A percentile compares a stretch with the other conserved stretches of the same genome.
These are phyloP conservation scores for Sporothrix variecibatus DNA, from an alignment of 2,329 filamentous ascomycete species.

Conservation along the genomic window DNA sequence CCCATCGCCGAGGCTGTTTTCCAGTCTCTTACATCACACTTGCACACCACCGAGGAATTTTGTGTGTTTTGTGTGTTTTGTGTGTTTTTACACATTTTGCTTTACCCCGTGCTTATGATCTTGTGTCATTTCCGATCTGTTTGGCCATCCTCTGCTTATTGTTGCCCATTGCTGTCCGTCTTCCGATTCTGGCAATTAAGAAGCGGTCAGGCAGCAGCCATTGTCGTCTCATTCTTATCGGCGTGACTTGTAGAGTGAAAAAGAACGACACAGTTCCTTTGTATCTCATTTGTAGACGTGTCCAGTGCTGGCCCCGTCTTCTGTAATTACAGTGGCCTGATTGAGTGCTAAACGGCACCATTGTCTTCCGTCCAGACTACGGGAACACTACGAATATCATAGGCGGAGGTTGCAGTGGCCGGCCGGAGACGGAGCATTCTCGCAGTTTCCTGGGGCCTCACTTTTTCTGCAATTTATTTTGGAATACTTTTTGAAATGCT, in stretches of 20 bases:
- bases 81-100: not conserved
- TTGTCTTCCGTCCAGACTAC: not conserved
- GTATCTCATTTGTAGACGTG: not conserved
- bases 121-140: not conserved
- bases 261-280: too few species aligned
- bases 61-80: too few species aligned
- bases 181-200: constrained; percentile 9
- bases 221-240: not conserved
- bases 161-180: not conserved
- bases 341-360: not conserved
- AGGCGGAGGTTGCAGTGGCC: not conserved
- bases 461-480: not conserved
- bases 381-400: not conserved
- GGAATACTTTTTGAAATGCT: not conserved
- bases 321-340: not conserved
- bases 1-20: constrained; percentile 1
- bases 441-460: not conserved
- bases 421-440: not conserved
- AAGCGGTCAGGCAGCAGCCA: constrained; percentile 1
- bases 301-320: not conserved
- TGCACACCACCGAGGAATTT: not conserved
- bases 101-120: not conserved
- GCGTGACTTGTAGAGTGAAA: too few species aligned
- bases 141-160: not conserved
- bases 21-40: not conserved